A percentile compares a stretch with the other conserved stretches of the same genome.
These are phyloP conservation scores for Phytophthora pinifolia DNA, from an alignment of 352 stramenopile genomes.

Conservation along the genomic window DNA sequence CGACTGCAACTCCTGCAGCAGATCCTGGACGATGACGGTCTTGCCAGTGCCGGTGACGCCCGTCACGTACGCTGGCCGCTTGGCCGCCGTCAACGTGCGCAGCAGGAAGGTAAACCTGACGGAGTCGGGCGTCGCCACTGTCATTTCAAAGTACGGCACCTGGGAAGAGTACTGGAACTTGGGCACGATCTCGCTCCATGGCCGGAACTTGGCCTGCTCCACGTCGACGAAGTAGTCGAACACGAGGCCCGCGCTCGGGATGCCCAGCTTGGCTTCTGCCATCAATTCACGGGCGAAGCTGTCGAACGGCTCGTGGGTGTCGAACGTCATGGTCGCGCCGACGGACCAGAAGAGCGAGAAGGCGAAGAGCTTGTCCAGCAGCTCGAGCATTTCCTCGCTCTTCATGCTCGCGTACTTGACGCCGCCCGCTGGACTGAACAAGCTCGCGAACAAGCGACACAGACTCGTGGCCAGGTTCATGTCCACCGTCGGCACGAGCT, in stretches of 20 bases:
- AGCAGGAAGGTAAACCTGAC: constrained; percentile 70
- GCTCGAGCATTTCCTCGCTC: constrained; percentile 43
- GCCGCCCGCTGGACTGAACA: constrained; percentile 58
- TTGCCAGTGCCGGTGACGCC: constrained; percentile 90
- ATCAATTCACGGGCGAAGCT: constrained; percentile 68
- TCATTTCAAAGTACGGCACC: constrained; percentile 81
- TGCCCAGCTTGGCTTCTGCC: constrained; percentile 44
- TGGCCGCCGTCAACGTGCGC: constrained; percentile 54
- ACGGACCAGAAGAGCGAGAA: constrained; percentile 93
- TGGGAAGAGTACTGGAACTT: constrained; percentile 64
- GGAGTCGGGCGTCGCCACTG: constrained; percentile 71
- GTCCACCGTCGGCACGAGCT: constrained; percentile 89
- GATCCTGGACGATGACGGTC: constrained; percentile 84
- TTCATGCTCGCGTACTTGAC: constrained; percentile 32
- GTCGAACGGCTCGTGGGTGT: constrained; percentile 82
- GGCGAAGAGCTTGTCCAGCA: constrained; percentile 82
- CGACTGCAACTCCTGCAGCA: constrained; percentile 59
- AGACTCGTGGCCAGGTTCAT: constrained; percentile 88
- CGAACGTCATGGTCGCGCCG: constrained; percentile 78
- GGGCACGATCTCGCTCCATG: constrained; percentile 66
- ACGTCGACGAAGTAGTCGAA: constrained; percentile 90
- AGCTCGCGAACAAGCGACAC: constrained; percentile 83
- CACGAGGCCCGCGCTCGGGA: constrained; percentile 63
- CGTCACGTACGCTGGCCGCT: constrained; percentile 87
- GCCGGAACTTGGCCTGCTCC: constrained; percentile 41